These are phyloP conservation scores for Candida neerlandica DNA, from an alignment of 1,139 yeast species.

Conservation along the genomic window DNA sequence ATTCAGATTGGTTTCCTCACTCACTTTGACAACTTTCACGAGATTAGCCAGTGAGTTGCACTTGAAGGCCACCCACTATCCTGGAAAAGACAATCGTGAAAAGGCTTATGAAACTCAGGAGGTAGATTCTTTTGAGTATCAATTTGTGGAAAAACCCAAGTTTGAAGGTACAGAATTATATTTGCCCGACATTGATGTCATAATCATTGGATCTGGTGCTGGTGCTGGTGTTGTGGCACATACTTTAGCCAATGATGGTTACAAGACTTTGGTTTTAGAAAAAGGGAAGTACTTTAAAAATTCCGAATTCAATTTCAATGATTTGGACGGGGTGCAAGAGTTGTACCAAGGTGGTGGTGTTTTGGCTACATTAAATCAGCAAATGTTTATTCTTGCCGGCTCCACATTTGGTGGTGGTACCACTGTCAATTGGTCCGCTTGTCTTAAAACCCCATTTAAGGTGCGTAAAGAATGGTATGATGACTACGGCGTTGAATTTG, in stretches of 20 bases:
- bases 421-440: slow-evolving; percentile 66
- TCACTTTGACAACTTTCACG: slow-evolving; percentile 28
- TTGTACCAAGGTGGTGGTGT: slow-evolving; percentile 49
- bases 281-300: slow-evolving; percentile 51
- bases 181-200: slow-evolving; percentile 44
- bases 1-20: slow-evolving; percentile 27
- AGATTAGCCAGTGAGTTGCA: slow-evolving; percentile 37
- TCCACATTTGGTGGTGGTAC: slow-evolving; percentile 64
- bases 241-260: slow-evolving; percentile 48
- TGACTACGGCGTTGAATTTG: slow-evolving; percentile 52
- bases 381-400: slow-evolving; percentile 51
- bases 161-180: slow-evolving; percentile 34
- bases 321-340: slow-evolving; percentile 36
- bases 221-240: slow-evolving; percentile 63
- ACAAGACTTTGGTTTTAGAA: slow-evolving; percentile 51
- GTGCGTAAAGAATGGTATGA: slow-evolving; percentile 61
- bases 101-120: slow-evolving; percentile 29
- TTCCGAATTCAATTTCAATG: slow-evolving; percentile 41
- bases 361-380: slow-evolving; percentile 36
- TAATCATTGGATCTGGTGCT: slow-evolving; percentile 59
- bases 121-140: slow-evolving; percentile 31
- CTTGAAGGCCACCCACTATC: slow-evolving; percentile 36
- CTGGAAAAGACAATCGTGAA: slow-evolving; percentile 34
- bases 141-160: slow-evolving; percentile 36
- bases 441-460: slow-evolving; percentile 53